These are phyloP conservation scores for Yarrowia phangngaensis DNA, from an alignment of 805 yeast species.

Conservation along the genomic window DNA sequence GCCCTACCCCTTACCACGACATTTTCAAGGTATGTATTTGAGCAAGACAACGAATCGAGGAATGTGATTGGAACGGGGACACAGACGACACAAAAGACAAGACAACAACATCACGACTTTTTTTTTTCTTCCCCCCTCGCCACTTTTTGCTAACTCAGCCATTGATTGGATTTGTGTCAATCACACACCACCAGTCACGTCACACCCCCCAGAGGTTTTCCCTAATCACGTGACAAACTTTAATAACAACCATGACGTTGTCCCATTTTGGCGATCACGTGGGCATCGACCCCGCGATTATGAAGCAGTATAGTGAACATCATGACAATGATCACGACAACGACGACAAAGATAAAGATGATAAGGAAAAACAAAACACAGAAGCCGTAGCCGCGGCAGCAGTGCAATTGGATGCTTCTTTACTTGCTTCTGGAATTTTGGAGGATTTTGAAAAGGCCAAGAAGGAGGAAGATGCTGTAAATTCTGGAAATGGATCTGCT, in stretches of 20 bases:
- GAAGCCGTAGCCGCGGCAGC: constrained; percentile 26
- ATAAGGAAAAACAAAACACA: constrained; percentile 15
- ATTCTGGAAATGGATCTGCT: neutral
- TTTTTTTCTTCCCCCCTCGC: too few species aligned
- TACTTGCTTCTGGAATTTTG: constrained; percentile 18
- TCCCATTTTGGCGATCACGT: constrained; percentile 25
- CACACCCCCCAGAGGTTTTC: neutral
- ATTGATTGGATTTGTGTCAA: too few species aligned
- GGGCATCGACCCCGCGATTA: constrained; percentile 28
- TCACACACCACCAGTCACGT: neutral
- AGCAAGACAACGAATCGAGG: too few species aligned
- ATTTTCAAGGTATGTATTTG: constrained; percentile 26
- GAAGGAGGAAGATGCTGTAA: constrained; percentile 20
- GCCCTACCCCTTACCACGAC: constrained; percentile 28
- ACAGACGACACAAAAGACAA: neutral
- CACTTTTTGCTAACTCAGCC: too few species aligned
- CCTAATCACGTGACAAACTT: too few species aligned
- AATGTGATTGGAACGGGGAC: constrained; percentile 1
- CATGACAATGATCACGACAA: constrained; percentile 11
- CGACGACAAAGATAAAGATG: constrained; percentile 21
- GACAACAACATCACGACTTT: neutral
- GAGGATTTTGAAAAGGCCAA: constrained; percentile 27
- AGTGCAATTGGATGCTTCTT: constrained; percentile 21
- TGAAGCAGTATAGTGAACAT: constrained; percentile 27
- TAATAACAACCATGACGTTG: too few species aligned